Base-by-base conservation (phyloP, 2,329 filamentous ascomycete genomes). In the Penicillium vulpinum region DNA sequence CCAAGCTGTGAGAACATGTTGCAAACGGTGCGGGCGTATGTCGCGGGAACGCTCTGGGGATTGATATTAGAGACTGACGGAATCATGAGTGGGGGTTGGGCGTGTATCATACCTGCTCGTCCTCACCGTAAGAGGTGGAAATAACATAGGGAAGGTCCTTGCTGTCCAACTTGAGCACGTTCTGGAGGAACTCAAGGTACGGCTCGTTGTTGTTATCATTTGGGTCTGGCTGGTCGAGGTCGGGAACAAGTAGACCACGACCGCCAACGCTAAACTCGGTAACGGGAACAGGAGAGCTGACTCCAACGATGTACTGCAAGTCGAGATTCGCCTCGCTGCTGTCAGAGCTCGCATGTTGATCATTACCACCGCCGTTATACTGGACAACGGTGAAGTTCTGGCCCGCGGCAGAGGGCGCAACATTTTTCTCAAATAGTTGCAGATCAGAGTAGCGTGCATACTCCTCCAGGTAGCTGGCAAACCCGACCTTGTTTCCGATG, bases 281-380 rank as follows among this genome's bases (percentile, higher is more conserved):
- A 13, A 77, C 75, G 2, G 76, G 74, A 16, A 80, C 64, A 0
- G 78, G 78, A 11, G 75, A 63, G 54, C 76, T 74, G 15, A 81
- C 60, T 29, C 78, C 77, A 40, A 78, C 60, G 5, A 80, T 80
- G 58, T 81, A 81, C 62, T 82, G 78, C 36, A 79, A 72, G 57
- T 83, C 80, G 18, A 82, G 71, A 62, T 82, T 81, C 50, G 79
- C 80, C 62, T 82, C 80, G 16, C 75, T 73, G 59, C 76, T 78
- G 61, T 77, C 73, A 11, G 67, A 60, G 2, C 62, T 63, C 10
- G 75, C 69, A 50, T 73, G 68, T 57, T 75, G 71, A 41, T 73
- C 62, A 43, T 77, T 65, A 9, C 71, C 62, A 21, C 73, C 74
- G 60, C 78, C 78, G 45, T 80, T 75, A 44, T 77, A 76, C 26